A percentile compares a stretch with the other conserved stretches of the same genome.
These are phyloP conservation scores for Blastobotrys chiropterorum DNA, from an alignment of 805 yeast species.

Conservation along the genomic window DNA sequence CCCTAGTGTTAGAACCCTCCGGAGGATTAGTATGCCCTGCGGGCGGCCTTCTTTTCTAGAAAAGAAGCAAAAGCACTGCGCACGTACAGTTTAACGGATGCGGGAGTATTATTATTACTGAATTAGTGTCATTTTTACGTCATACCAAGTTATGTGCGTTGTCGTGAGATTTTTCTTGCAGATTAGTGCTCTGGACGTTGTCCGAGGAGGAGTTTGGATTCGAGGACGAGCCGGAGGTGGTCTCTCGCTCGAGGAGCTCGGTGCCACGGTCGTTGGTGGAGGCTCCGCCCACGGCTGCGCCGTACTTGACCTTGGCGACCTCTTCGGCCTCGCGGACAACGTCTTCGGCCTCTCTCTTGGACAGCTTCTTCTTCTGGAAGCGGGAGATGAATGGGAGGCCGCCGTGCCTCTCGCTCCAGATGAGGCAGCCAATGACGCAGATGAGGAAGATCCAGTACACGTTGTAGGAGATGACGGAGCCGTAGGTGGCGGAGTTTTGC, in stretches of 20 bases:
- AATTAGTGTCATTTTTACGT: neutral
- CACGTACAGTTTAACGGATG: too few relatives aligned
- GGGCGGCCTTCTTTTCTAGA: too few relatives aligned
- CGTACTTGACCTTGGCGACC: constrained; percentile 13
- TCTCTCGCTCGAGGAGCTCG: neutral
- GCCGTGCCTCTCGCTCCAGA: constrained; percentile 78
- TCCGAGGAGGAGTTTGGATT: neutral
- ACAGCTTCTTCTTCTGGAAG: constrained; percentile 35
- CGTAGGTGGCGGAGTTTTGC: constrained; percentile 95
- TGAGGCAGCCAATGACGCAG: constrained; percentile 50
- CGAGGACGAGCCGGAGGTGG: neutral
- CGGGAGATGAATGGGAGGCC: constrained; percentile 56
- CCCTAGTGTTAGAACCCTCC: too few relatives aligned
- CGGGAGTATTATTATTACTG: too few relatives aligned
- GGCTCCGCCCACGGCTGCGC: neutral
- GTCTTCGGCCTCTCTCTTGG: constrained; percentile 17
- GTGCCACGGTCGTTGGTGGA: neutral
- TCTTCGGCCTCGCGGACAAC: constrained; percentile 20
- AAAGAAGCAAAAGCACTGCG: too few relatives aligned
- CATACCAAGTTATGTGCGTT: neutral
- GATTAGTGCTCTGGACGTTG: neutral
- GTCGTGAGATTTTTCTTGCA: neutral
- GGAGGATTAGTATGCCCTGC: too few relatives aligned
- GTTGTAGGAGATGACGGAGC: constrained; percentile 85
- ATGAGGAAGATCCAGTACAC: constrained; percentile 77